Base-by-base conservation (phyloP, 148 eudicot species). In the Silene latifolia region DNA sequence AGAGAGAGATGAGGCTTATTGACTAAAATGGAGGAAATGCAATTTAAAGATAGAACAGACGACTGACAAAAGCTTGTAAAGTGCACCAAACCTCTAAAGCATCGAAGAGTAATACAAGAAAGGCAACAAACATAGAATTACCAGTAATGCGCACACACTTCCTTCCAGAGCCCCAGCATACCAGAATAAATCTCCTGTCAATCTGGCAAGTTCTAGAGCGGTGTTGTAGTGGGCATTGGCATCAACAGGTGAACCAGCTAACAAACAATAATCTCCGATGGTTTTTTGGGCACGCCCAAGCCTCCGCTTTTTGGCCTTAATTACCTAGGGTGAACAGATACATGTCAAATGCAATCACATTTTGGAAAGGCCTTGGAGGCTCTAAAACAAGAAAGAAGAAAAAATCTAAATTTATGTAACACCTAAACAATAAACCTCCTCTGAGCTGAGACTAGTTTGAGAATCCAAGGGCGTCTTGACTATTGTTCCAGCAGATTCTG, bases 341-440 rank as follows among this genome's bases (percentile, higher is more conserved):
- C 25, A 21, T 27, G 75, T 83, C 69, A 83, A 72, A 72, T 27
- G 20, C 68, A 74, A 39, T 24, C 32, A 71, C 77, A 61, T 63
- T 35, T 72, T 53, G 47, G 24, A 56, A 72, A 44, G 80, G 70
- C 54, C 59, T 58, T 20, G 14, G 58, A 57, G 59, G 35, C 71
- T 51, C 15, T 53, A 68, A 58, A 71, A 64, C 77, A 72, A 63
- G 72, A 20, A 18, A 56, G 58, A 54, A 51, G 72, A 1, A 63
- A 48, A 73, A 81, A 68, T 72, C 80, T 65, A 86, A 87, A 85
- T 81, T 67, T 74, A 84, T 79, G 79, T 80, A 87, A 87, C 89
- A 93, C 98, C 96, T 89, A 89, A 91, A 91, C 82, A 80, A 88
- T 88, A 85, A 88, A 95, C 98, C 97, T 95, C 98, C 96, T 95